Percentiles rank a stretch among this genome's conserved stretches.
Conservation (phyloP, 2,329 filamentous ascomycete species). For the Colletotrichum magnum region DNA sequence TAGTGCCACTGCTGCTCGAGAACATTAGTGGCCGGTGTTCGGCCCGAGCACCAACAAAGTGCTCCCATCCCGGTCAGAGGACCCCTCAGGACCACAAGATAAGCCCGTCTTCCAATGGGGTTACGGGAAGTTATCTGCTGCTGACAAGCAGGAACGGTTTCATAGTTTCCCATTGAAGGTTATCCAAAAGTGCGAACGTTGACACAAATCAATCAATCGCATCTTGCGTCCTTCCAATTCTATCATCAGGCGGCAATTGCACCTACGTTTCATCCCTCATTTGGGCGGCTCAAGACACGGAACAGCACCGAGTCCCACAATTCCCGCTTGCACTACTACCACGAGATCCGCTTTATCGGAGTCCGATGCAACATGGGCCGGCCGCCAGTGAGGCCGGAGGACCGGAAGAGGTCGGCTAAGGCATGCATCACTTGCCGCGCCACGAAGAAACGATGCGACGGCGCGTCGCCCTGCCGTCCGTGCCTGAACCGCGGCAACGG, state of each 20-base stretch:
- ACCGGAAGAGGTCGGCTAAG: constrained; percentile 63
- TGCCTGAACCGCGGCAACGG: constrained; percentile 21
- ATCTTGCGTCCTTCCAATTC: constrained; percentile 7
- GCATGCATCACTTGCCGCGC: constrained; percentile 63
- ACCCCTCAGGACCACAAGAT: constrained; percentile 6
- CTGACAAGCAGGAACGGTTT: not conserved
- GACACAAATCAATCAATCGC: not conserved
- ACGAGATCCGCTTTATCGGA: not conserved
- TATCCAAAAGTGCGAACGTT: not conserved
- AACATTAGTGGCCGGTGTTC: not conserved
- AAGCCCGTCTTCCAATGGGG: constrained; percentile 13
- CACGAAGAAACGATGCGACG: constrained; percentile 66
- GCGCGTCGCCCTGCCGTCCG: constrained; percentile 58
- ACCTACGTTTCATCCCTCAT: not conserved
- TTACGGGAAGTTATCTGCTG: constrained; percentile 5
- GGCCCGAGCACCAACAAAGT: constrained; percentile 19
- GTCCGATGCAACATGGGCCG: constrained; percentile 59
- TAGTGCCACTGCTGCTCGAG: constrained; percentile 29
- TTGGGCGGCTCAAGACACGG: not conserved
- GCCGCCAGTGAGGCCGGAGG: constrained; percentile 63
- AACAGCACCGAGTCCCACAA: not conserved
- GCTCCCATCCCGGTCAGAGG: not conserved
- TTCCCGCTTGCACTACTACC: not conserved
- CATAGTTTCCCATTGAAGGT: not conserved
- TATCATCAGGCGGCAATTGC: constrained; percentile 11